Conservation (phyloP, 2,329 filamentous ascomycete genomes). For the Neofusicoccum umdonicola region DNA sequence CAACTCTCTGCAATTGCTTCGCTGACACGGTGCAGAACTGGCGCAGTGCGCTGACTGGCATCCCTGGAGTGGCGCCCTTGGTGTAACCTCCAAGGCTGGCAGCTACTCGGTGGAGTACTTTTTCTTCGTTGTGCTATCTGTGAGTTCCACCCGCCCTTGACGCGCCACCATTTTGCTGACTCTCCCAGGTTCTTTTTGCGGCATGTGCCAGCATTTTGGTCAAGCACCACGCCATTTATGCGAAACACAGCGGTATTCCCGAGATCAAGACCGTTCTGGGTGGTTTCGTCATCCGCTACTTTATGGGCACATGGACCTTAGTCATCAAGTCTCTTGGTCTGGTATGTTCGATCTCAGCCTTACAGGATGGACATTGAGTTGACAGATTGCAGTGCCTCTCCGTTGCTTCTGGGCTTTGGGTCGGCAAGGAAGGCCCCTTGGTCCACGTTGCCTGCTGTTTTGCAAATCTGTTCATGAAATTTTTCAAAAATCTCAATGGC, state of each 20-base stretch:
- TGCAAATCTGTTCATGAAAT: slow-evolving; percentile 88
- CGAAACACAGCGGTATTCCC: slow-evolving; percentile 92
- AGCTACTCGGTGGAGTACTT: slow-evolving; percentile 83
- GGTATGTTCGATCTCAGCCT: slow-evolving; percentile 43
- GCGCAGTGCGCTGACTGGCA: slow-evolving; percentile 85
- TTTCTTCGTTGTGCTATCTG: slow-evolving; percentile 81
- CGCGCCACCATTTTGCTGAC: slow-evolving; percentile 26
- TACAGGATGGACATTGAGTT: slow-evolving; percentile 25
- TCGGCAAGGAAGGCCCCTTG: slow-evolving; percentile 92
- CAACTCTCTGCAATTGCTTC: background rate
- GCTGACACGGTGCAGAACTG: slow-evolving; percentile 49
- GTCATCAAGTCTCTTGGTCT: slow-evolving; percentile 85
- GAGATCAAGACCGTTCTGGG: slow-evolving; percentile 97
- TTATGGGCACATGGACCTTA: slow-evolving; percentile 85
- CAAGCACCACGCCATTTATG: slow-evolving; percentile 78
- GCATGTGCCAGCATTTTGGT: slow-evolving; percentile 75
- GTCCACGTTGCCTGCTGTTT: slow-evolving; percentile 98
- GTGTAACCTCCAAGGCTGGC: slow-evolving; percentile 63
- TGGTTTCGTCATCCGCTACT: slow-evolving; percentile 85
- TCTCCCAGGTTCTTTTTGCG: slow-evolving; percentile 68
- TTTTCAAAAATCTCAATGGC: slow-evolving; percentile 74
- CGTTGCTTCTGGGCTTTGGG: slow-evolving; percentile 91
- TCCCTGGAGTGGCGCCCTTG: slow-evolving; percentile 75
- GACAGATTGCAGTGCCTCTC: slow-evolving; percentile 67
- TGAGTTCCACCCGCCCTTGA: slow-evolving; percentile 43